Percentiles rank a stretch among this genome's conserved stretches.
Evolutionary conservation across 2,329 filamentous ascomycete species (phyloP).

Genomic region (Thelonectria olida): DNA sequence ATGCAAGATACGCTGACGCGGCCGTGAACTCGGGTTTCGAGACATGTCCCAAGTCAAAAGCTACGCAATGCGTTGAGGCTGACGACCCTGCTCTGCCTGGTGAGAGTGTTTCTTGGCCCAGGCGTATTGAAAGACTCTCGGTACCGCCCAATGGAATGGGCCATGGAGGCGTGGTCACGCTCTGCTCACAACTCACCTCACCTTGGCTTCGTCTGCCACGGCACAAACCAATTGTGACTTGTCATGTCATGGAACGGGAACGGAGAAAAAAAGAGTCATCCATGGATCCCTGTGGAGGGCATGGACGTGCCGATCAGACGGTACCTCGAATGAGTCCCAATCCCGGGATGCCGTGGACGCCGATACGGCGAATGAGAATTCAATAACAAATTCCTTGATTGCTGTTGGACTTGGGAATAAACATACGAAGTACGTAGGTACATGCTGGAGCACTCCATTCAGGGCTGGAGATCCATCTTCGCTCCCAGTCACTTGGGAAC

Average conservation of each 20-base stretch:
- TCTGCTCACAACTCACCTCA: background rate
- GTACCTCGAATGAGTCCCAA: background rate
- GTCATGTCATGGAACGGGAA: background rate
- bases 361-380: background rate
- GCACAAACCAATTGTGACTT: background rate
- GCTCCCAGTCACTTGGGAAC: background rate
- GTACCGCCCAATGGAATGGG: background rate
- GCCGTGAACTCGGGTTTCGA: background rate
- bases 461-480: background rate
- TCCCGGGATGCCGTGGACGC: conserved; percentile 9
- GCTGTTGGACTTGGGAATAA: too few relatives aligned
- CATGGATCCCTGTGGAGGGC: background rate
- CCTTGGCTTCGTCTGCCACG: background rate
- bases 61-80: conserved; percentile 16
- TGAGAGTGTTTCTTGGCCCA: background rate
- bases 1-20: conserved; percentile 14
- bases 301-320: conserved; percentile 2
- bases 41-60: background rate
- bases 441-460: too few relatives aligned
- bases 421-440: too few relatives aligned
- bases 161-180: background rate
- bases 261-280: background rate
- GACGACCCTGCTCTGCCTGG: background rate
- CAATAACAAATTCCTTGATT: conserved; percentile 12
- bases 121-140: background rate